Evolutionary conservation across 2,329 filamentous ascomycete genomes (phyloP).

Genomic region (Fusarium staphyleae): DNA sequence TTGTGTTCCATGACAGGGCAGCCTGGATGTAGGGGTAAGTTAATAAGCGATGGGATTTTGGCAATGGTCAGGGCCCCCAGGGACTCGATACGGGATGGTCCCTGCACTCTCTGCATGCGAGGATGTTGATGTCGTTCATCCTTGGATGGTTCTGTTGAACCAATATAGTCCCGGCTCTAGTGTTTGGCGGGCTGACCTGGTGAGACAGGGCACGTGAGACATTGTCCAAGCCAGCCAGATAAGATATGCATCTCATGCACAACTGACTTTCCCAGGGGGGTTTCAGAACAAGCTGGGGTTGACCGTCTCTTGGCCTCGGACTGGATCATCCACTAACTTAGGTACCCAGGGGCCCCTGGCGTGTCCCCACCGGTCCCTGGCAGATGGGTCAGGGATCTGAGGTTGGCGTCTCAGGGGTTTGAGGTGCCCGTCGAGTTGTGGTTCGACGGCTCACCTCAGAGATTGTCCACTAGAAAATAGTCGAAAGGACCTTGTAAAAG

Average conservation of each 20-base stretch:
- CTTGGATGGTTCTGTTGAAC: no score
- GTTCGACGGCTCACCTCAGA: slow-evolving; percentile 1
- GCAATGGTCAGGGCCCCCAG: background rate
- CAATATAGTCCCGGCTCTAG: no score
- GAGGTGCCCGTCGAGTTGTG: background rate
- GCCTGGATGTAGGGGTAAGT: slow-evolving; percentile 27
- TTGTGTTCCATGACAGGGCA: slow-evolving; percentile 19
- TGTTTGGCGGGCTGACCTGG: no score
- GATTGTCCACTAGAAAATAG: slow-evolving; percentile 15
- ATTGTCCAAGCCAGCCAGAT: background rate
- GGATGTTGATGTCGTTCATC: background rate
- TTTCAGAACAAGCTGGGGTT: slow-evolving; percentile 40
- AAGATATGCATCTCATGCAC: slow-evolving; percentile 2
- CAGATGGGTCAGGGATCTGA: slow-evolving; percentile 17
- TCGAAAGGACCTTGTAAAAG: background rate
- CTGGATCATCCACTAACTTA: slow-evolving; percentile 4
- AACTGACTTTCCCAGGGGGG: slow-evolving; percentile 13
- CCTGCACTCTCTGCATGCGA: background rate
- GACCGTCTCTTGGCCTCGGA: slow-evolving; percentile 19
- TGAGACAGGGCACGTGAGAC: no score
- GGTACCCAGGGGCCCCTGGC: no score
- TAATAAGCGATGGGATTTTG: slow-evolving; percentile 7
- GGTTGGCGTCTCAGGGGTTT: slow-evolving; percentile 34
- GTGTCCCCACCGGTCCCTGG: slow-evolving; percentile 16
- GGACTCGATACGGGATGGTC: background rate